phyloP scores from a whole-genome alignment of 805 yeast species.

The Candida sonorensis region DNA sequence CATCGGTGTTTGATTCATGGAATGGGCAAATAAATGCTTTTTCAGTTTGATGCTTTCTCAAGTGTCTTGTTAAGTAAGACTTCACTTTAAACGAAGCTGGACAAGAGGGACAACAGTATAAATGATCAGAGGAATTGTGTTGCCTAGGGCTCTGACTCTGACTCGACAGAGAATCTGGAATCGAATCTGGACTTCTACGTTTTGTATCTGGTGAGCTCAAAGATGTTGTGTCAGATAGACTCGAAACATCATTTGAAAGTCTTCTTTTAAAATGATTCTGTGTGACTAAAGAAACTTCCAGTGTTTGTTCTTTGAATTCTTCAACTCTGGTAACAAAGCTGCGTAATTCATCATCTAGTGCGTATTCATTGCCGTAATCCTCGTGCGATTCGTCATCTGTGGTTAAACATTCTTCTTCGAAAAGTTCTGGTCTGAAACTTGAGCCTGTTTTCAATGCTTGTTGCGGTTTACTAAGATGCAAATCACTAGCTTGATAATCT shows the following conservation, averaged over 20 bases:
- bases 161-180: too few species aligned
- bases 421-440: background rate
- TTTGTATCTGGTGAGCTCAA: background rate
- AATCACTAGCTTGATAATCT: too few species aligned
- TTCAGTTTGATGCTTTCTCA: slow-evolving; percentile 42
- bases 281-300: background rate
- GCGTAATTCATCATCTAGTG: slow-evolving; percentile 18
- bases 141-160: background rate
- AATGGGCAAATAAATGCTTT: slow-evolving; percentile 54
- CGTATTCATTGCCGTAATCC: slow-evolving; percentile 14
- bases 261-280: background rate
- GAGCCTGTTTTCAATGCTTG: background rate
- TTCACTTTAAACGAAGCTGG: slow-evolving; percentile 42
- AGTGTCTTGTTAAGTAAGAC: slow-evolving; percentile 49
- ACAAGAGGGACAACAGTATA: slow-evolving; percentile 42
- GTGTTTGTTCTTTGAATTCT: background rate
- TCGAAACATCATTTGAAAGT: too few species aligned
- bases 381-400: slow-evolving; percentile 11
- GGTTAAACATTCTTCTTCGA: slow-evolving; percentile 5
- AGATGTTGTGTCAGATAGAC: background rate
- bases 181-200: too few species aligned
- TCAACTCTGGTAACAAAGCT: slow-evolving; percentile 9
- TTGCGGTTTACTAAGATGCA: background rate
- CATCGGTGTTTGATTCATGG: too few species aligned
- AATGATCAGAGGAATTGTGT: background rate